Evolutionary conservation across 805 yeast genomes (phyloP).

Genomic region (Zygotorulaspora chibaensis): DNA sequence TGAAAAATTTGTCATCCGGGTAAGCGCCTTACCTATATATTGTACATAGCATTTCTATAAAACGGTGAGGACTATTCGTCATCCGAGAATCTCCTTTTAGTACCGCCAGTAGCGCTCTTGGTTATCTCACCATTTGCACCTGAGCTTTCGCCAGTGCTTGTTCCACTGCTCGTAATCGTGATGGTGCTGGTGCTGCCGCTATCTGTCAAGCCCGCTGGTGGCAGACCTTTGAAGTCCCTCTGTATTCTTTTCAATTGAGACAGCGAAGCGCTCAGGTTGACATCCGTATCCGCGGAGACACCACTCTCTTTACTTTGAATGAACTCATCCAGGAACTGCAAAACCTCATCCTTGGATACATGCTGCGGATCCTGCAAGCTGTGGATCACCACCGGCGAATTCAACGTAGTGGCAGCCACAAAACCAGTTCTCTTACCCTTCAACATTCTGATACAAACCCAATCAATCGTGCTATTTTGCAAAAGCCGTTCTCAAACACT

Average conservation of each 20-base stretch:
- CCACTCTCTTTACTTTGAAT: constrained; percentile 26
- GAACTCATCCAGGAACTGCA: constrained; percentile 28
- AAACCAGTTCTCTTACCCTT: constrained; percentile 27
- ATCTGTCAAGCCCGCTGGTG: constrained; percentile 43
- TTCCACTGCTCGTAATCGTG: background rate
- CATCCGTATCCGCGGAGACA: constrained; percentile 16
- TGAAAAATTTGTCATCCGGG: constrained; percentile 2
- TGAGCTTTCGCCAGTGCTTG: constrained; percentile 1
- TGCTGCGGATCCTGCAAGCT: constrained; percentile 20
- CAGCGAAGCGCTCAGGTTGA: constrained; percentile 32
- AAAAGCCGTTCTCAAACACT: too few species aligned
- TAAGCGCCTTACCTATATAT: background rate
- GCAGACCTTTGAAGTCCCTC: constrained; percentile 75
- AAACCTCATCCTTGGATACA: constrained; percentile 26
- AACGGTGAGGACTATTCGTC: constrained; percentile 2
- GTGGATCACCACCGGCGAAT: constrained; percentile 32
- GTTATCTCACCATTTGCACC: constrained; percentile 10
- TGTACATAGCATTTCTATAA: background rate
- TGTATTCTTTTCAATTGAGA: constrained; percentile 69
- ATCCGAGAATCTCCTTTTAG: constrained; percentile 27
- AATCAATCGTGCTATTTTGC: background rate
- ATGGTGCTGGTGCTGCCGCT: constrained; percentile 2
- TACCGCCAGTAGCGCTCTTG: constrained; percentile 30
- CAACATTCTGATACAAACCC: constrained; percentile 12
- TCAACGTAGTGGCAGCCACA: constrained; percentile 19